A percentile compares a stretch with the other conserved stretches of the same genome.
These are phyloP conservation scores for Parietaria judaica DNA, from an alignment of 306 rosid genomes.

Conservation along the genomic window DNA sequence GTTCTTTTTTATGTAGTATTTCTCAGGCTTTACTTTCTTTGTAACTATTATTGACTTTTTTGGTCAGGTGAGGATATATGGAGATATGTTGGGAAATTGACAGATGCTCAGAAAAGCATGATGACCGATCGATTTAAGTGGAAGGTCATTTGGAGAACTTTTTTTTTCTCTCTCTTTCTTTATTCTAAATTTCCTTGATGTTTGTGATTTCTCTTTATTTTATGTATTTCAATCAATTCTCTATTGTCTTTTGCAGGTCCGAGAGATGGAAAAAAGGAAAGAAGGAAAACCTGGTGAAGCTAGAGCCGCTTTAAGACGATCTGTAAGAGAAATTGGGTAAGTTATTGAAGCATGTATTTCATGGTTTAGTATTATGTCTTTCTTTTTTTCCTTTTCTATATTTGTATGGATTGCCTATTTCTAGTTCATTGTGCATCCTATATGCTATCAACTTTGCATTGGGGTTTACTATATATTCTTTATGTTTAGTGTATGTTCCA, in stretches of 20 bases:
- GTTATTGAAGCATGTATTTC: constrained; percentile 8
- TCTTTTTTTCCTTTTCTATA: not conserved
- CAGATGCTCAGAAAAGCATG: constrained; percentile 99
- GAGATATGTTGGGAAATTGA: constrained; percentile 91
- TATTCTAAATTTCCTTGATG: not conserved
- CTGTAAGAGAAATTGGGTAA: constrained; percentile 84
- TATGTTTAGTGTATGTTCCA: no score
- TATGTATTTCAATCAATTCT: not conserved
- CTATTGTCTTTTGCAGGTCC: constrained; percentile 39
- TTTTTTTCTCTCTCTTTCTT: constrained; percentile 1
- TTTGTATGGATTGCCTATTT: not conserved
- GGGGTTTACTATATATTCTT: no score
- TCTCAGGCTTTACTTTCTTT: not conserved
- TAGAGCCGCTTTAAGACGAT: constrained; percentile 81
- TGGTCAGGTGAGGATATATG: constrained; percentile 89
- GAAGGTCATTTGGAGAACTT: constrained; percentile 45
- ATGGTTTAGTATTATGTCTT: not conserved
- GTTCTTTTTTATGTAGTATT: not conserved
- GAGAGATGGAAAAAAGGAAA: constrained; percentile 94
- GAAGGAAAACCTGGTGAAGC: constrained; percentile 99
- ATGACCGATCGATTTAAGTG: constrained; percentile 93
- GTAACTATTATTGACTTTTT: not conserved
- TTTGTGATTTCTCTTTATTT: constrained; percentile 4
- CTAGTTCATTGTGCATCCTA: no score
- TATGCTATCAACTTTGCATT: no score